Evolutionary conservation across 306 rosid species (phyloP).

Genomic region (Trifolium repens): DNA sequence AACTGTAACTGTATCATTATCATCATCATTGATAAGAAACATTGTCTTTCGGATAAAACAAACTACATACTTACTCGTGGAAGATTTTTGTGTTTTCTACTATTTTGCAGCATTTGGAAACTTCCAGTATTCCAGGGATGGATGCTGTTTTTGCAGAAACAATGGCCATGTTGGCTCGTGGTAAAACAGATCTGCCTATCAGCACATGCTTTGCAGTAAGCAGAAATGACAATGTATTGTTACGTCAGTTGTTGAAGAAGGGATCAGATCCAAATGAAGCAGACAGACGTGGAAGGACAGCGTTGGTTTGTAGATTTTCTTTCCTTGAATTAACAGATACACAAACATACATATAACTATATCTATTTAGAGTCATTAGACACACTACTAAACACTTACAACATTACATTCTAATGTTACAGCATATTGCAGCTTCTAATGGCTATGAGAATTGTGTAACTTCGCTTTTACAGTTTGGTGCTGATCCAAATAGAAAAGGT

Average conservation of each 20-base stretch:
- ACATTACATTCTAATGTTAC: conserved; percentile 39
- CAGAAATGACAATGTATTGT: conserved; percentile 57
- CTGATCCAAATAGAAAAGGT: conserved; percentile 72
- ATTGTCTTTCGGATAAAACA: not conserved
- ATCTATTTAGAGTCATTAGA: conserved; percentile 4
- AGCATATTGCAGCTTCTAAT: conserved; percentile 71
- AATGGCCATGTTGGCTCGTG: conserved; percentile 62
- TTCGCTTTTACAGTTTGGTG: conserved; percentile 65
- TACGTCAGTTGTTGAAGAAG: conserved; percentile 54
- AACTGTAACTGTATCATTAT: not conserved
- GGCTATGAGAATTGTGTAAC: conserved; percentile 58
- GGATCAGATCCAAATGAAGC: conserved; percentile 77
- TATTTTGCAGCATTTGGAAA: conserved; percentile 59
- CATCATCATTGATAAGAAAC: not conserved
- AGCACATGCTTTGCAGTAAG: conserved; percentile 68
- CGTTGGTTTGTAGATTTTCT: conserved; percentile 59
- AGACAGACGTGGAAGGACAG: conserved; percentile 57
- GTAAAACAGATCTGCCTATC: conserved; percentile 65
- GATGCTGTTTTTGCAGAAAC: conserved; percentile 56
- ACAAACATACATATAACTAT: not conserved
- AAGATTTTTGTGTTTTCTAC: conserved; percentile 21
- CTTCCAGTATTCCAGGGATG: conserved; percentile 47
- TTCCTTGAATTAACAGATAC: not conserved
- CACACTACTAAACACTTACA: conserved; percentile 10
- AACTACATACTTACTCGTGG: not conserved